Base-by-base conservation (phyloP, 1,139 yeast genomes). In the Blastobotrys proliferans region DNA sequence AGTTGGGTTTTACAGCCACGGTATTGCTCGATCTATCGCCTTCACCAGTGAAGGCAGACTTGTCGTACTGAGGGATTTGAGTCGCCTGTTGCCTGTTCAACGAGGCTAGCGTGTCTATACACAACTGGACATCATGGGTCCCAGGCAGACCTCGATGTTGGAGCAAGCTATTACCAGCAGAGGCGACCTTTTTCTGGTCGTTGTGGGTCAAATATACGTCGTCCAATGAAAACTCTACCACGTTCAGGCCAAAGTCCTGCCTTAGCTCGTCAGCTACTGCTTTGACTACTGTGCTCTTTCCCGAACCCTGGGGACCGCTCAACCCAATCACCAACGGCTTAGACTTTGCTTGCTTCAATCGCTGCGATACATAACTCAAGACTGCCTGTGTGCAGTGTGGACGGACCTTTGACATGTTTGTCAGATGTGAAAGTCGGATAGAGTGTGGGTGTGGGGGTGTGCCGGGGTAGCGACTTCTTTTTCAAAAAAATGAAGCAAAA, bases 221-320 rank as follows among this genome's bases (percentile, higher is more conserved):
- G 64, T 92, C 98, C 60, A 88, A 76, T 51, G 94, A 88, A 41
- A 85, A 69, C 37, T 75, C 79, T 1, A 79, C 72, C 3, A 79
- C 69, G 13, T 62, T 66, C 27, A 74, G 60, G 41, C 67, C 70
- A 6, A n/a, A 27, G n/a, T 55, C 52, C 3, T 47, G 44, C 9
- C 63, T 55, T 21, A 80, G 61, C 34, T 66, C 57, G 1, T 52
- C 48, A 4, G 69, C 63, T 5, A 84, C 63, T 26, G 69, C 63
- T 1, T 63, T 59, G 0, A 90, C 75, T 11, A 83, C 69, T 43
- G 77, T 84, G 2, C 95, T 77, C 62, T 90, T 90, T 0, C 97
- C 97, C 1, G 94, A 82, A 0, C 97, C 97, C 60, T 90, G 97
- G 0, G 95, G 94, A 0, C 97, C 97, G 39, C 84, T 78, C 2